Evolutionary conservation across 2,329 filamentous ascomycete genomes (phyloP).

Genomic region (Colletotrichum neosansevieriae): DNA sequence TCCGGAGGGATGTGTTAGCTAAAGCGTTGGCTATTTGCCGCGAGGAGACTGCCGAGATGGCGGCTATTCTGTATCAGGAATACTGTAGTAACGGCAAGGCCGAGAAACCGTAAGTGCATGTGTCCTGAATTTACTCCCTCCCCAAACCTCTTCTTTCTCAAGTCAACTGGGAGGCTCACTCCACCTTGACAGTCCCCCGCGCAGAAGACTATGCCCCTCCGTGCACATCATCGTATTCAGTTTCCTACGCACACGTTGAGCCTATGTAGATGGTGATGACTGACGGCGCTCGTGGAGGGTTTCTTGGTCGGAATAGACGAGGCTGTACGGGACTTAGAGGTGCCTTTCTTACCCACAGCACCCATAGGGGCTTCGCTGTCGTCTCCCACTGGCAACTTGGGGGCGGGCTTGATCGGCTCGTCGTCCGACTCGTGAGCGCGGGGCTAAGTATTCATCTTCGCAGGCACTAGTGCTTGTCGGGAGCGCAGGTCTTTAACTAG

Average conservation of each 20-base stretch:
- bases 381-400: too few species aligned
- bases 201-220: background rate
- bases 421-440: too few species aligned
- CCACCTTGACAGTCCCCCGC: background rate
- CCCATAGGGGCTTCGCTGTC: too few species aligned
- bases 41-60: background rate
- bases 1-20: background rate
- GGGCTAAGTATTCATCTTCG: too few species aligned
- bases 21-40: background rate
- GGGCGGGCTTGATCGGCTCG: too few species aligned
- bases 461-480: too few species aligned
- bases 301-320: too few species aligned
- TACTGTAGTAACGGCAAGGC: background rate
- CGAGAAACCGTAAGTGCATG: background rate
- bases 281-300: too few species aligned
- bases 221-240: background rate
- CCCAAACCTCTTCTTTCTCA: background rate
- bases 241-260: too few species aligned
- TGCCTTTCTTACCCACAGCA: too few species aligned
- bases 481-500: too few species aligned
- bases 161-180: background rate
- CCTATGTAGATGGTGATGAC: background rate
- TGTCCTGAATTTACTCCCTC: background rate
- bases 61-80: slow-evolving; percentile 1
- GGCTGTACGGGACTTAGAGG: too few species aligned